A percentile compares a stretch with the other conserved stretches of the same genome.
Evolutionary conservation across 1,139 yeast genomes (phyloP).

Genomic region (Nakaseomyces uthaithaninus): DNA sequence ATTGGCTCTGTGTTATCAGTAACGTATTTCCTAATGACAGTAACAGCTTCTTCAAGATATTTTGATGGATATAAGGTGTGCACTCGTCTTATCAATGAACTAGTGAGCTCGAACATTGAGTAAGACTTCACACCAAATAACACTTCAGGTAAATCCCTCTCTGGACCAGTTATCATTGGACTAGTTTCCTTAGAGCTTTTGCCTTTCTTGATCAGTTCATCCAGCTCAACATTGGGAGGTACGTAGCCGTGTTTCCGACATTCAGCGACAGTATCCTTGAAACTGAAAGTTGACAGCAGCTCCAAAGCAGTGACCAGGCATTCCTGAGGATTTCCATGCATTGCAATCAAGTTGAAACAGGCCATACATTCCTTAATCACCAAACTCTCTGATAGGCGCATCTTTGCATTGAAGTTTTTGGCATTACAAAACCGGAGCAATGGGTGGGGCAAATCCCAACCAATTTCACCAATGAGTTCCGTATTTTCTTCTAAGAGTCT

Average conservation of each 20-base stretch:
- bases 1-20: slow-evolving; percentile 36
- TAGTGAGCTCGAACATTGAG: slow-evolving; percentile 55
- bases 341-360: slow-evolving; percentile 54
- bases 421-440: slow-evolving; percentile 38
- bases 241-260: slow-evolving; percentile 14
- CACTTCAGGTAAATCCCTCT: slow-evolving; percentile 20
- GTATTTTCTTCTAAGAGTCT: slow-evolving; percentile 14
- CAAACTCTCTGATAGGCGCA: slow-evolving; percentile 13
- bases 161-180: not conserved
- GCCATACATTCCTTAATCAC: slow-evolving; percentile 35
- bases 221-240: slow-evolving; percentile 2
- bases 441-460: slow-evolving; percentile 80
- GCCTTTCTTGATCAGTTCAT: slow-evolving; percentile 9
- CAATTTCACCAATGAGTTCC: slow-evolving; percentile 42
- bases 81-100: slow-evolving; percentile 42
- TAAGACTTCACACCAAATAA: slow-evolving; percentile 45
- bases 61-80: slow-evolving; percentile 61
- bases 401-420: slow-evolving; percentile 20
- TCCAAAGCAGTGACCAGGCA: slow-evolving; percentile 63
- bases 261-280: slow-evolving; percentile 11
- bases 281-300: slow-evolving; percentile 37
- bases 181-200: not conserved
- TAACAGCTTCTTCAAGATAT: slow-evolving; percentile 58
- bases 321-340: slow-evolving; percentile 71
- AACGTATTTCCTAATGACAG: slow-evolving; percentile 48